These are phyloP conservation scores for Luffa acutangula DNA, from an alignment of 306 rosid genomes.

Conservation along the genomic window DNA sequence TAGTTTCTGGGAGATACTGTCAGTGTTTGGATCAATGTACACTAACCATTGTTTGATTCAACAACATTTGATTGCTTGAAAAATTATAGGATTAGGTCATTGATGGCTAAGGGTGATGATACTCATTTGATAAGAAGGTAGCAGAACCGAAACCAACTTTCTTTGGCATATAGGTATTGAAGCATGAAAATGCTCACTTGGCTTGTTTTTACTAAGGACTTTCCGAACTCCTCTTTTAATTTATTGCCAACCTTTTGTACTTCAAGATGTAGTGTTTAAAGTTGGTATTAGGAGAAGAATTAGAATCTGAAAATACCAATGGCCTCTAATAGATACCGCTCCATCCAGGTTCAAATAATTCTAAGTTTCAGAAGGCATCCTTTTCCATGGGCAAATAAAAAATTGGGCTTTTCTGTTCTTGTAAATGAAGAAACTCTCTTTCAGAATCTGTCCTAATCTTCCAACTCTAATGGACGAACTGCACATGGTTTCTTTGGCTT, in stretches of 20 bases:
- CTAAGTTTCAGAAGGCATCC: not conserved
- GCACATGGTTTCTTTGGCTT: not conserved
- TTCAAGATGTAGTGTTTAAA: not conserved
- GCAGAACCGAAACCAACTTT: not conserved
- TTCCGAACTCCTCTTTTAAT: not conserved
- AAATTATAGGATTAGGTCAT: no score
- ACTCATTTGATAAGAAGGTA: not conserved
- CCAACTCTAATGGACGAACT: not conserved
- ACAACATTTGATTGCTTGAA: no score
- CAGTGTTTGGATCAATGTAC: not conserved
- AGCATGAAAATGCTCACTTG: not conserved
- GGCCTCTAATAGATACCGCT: not conserved
- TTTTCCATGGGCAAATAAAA: not conserved
- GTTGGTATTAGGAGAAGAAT: not conserved
- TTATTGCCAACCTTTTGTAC: no score
- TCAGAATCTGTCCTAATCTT: not conserved
- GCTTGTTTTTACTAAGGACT: not conserved
- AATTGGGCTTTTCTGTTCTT: not conserved
- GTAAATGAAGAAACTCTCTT: not conserved
- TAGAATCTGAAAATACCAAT: not conserved
- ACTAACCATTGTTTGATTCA: not conserved
- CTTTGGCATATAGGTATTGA: not conserved
- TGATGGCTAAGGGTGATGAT: not conserved
- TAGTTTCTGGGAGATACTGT: not conserved
- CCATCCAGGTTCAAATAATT: not conserved